Percentiles rank a stretch among this genome's conserved stretches.
These are phyloP conservation scores for Serpula lacrymans DNA, from an alignment of 768 basidiomycete genomes.

Conservation along the genomic window DNA sequence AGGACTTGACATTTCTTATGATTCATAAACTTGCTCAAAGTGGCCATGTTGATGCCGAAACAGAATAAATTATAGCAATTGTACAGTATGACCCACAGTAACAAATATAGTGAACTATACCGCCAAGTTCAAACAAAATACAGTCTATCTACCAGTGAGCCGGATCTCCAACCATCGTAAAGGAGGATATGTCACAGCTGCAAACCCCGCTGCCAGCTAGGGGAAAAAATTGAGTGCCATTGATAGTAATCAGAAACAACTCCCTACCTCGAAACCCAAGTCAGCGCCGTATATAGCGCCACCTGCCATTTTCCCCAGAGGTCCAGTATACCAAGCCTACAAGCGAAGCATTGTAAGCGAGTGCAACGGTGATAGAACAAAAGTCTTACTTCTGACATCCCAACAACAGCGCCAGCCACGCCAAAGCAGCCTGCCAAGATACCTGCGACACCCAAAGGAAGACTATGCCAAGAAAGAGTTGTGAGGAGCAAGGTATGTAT, in stretches of 20 bases:
- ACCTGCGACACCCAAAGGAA: constrained; percentile 48
- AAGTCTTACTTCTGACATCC: constrained; percentile 44
- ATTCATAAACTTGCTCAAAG: too few species aligned
- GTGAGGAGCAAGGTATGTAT: not conserved
- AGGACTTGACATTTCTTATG: too few species aligned
- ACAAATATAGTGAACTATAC: too few species aligned
- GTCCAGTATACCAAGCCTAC: constrained; percentile 48
- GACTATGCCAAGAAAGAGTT: constrained; percentile 18
- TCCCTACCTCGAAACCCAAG: constrained; percentile 49
- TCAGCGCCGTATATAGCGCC: constrained; percentile 41
- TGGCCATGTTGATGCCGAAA: too few species aligned
- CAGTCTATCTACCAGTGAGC: constrained; percentile 36
- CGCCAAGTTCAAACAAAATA: too few species aligned
- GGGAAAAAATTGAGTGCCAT: not conserved
- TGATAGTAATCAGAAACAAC: not conserved
- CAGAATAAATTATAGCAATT: too few species aligned
- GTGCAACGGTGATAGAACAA: not conserved
- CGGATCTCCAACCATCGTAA: constrained; percentile 48
- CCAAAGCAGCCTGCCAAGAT: constrained; percentile 45
- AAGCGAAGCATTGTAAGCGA: not conserved
- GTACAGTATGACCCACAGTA: too few species aligned
- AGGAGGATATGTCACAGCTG: constrained; percentile 45
- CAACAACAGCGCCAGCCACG: constrained; percentile 45
- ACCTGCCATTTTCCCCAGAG: constrained; percentile 41
- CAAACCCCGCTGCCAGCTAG: constrained; percentile 42